Conservation (phyloP, 352 stramenopile species). For the Nothophytophthora sp. region DNA sequence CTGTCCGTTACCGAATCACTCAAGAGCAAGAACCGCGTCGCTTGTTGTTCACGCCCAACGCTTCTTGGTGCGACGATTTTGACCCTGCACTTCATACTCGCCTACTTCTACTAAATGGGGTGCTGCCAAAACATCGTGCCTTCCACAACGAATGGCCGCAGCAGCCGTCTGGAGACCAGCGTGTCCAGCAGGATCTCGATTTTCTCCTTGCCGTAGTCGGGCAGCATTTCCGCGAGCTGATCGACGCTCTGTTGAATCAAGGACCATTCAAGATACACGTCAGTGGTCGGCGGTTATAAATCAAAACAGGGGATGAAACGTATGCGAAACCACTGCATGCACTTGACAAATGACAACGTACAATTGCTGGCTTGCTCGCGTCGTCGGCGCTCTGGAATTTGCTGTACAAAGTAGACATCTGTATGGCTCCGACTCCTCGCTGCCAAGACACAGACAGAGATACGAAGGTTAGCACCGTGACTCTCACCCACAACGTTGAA, state of each 20-base stretch:
- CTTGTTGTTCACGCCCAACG: conserved; percentile 7
- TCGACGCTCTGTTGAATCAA: conserved; percentile 57
- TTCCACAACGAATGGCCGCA: conserved; percentile 85
- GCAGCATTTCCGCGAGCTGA: conserved; percentile 68
- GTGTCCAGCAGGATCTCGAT: conserved; percentile 82
- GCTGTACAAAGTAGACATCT: conserved; percentile 85
- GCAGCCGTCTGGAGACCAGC: conserved; percentile 68
- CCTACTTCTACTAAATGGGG: conserved; percentile 37
- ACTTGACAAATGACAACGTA: conserved; percentile 31
- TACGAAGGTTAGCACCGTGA: conserved; percentile 5
- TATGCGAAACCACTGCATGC: conserved; percentile 13
- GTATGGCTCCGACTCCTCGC: conserved; percentile 75
- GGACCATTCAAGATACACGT: background rate
- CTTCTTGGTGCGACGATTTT: conserved; percentile 9
- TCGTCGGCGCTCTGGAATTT: conserved; percentile 71
- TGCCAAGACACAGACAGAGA: conserved; percentile 19
- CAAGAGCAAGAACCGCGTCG: background rate
- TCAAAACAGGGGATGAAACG: conserved; percentile 10
- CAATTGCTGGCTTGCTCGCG: conserved; percentile 52
- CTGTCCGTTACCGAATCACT: conserved; percentile 20
- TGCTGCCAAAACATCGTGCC: conserved; percentile 88
- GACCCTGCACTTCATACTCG: conserved; percentile 3
- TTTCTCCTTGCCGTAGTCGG: conserved; percentile 65
- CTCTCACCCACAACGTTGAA: background rate
- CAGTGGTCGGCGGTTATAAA: conserved; percentile 12